Base-by-base conservation (phyloP, 1,284 basidiomycete genomes). In the Erythrobasidium hasegawianum region DNA sequence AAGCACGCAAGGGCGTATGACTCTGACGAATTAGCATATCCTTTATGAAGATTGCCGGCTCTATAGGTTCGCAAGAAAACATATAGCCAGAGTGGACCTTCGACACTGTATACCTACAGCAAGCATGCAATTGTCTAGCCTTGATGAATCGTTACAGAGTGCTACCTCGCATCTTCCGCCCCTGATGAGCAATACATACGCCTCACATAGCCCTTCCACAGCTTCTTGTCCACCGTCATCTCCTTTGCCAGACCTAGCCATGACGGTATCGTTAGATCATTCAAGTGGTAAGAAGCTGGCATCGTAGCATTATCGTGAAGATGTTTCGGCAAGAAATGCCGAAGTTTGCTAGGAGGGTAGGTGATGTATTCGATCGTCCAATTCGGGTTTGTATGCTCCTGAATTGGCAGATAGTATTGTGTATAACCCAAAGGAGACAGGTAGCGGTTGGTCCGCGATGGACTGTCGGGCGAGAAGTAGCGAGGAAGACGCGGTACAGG, bases 361-460 rank as follows among this genome's bases (percentile, higher is more conserved):
- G 89, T 92, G 76, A 87, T 74, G 76, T 92, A 92, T 77, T 92
- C 89, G 69, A 93, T 79, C 77, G 85, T 81, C 80, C 84, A 90
- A 72, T 80, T 60, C 1, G 68, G 49, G 75, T 84, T 83, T 20
- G 82, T 82, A 24, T 45, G n/a, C 57, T 79, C 75, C 45, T 83
- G 83, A 22, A 92, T 78, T 66, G 84, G 80, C 2, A 89, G 86
- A 57, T 92, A 80, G 79, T 86, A 93, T 83, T 91, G 89, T 59
- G 86, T 85, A 80, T 86, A 92, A 59, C 88, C 88, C 41, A 90
- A 79, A n/a, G 86, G 84, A 22, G 84, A 84, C 82, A 86, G 87
- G 65, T 82, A 81, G 52, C 78, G 81, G 77, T 90, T 91, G 56
- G 73, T 82, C 68, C 87, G 81, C 26, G 87, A 87, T 7, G 90